Evolutionary conservation across 164 flowering plant genomes (phyloP), one percentile per base, ranked within the genome.

Genomic region (Malania oleifera): DNA sequence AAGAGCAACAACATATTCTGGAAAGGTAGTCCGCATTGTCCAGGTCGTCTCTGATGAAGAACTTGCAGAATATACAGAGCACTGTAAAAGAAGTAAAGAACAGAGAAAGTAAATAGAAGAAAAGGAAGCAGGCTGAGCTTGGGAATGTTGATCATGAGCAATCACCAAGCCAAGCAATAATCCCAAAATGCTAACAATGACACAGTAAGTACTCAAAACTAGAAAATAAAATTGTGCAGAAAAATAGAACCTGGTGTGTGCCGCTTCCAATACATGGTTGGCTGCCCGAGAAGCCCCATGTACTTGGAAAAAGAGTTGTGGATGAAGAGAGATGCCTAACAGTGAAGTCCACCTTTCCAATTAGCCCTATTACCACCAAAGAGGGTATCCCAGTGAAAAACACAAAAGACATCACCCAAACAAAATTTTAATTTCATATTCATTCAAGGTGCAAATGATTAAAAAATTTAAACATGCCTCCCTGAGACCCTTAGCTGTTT

Each of bases 1-100:
- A 60, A 93, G 96, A 72, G 97, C 97, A 67, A 93, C 97, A 59
- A 87, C 91, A 76, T 93, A 93, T 82, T 90, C 98, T 45, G 97
- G 98, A 69, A 93, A 90, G 51, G 95, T 90, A 44, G 96, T 61
- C 19, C 83, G 89, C 97, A 84, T 86, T 1, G 96, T 86, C 98
- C 97, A 93, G 23, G 96, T 90, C 54, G 80, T 84, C 74, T 84
- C 95, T 40, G 96, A 79, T 56, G 92, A 61, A 58, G 87, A 67
- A 71, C 40, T 74, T 20, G 96, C 85, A 48, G 69, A n/a, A 72
- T 77, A 92, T 39, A 95, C 98, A 48, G 96, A 76, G 60, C 98
- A 92, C 98, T 92, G 73, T 29, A 52, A 57, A 56, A 18, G 31
- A 40, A 14, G 47, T 27, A 23, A 15, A 50, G 7, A 43, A 25